A percentile compares a stretch with the other conserved stretches of the same genome.
phyloP scores from a whole-genome alignment of 1,284 basidiomycete genomes.

The Sanghuangporus sanghuang region DNA sequence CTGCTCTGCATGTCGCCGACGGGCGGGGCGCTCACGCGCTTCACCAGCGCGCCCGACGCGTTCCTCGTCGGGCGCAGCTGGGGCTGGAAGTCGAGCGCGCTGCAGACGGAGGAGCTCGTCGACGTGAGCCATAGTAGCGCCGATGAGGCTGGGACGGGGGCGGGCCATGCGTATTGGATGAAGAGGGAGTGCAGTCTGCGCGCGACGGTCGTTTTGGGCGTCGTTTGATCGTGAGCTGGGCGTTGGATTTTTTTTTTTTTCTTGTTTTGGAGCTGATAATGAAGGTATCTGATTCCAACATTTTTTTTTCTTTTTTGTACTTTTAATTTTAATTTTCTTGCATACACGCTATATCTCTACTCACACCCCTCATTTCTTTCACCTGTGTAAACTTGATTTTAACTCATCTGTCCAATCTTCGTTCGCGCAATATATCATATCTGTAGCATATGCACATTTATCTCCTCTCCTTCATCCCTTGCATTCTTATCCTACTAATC shows the following conservation, averaged over 20 bases:
- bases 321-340: not conserved
- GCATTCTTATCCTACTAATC: not conserved
- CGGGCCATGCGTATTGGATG: not conserved
- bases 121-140: too few species aligned
- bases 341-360: not conserved
- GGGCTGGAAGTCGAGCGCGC: conserved; percentile 75
- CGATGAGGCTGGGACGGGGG: conserved; percentile 21
- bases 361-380: not conserved
- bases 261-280: not conserved
- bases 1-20: conserved; percentile 80
- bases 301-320: too few species aligned
- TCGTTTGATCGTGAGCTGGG: conserved; percentile 43
- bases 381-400: not conserved
- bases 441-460: not conserved
- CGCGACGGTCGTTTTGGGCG: conserved; percentile 69
- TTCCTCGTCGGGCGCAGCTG: conserved; percentile 79
- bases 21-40: conserved; percentile 79
- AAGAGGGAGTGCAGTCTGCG: conserved; percentile 57
- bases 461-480: not conserved
- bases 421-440: not conserved
- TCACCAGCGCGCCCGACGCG: conserved; percentile 81
- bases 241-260: too few species aligned
- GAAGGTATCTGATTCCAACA: not conserved
- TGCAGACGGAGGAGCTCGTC: conserved; percentile 55
- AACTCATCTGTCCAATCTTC: not conserved